phyloP scores from a whole-genome alignment of 2,329 filamentous ascomycete species.

The Exophiala bonariae region DNA sequence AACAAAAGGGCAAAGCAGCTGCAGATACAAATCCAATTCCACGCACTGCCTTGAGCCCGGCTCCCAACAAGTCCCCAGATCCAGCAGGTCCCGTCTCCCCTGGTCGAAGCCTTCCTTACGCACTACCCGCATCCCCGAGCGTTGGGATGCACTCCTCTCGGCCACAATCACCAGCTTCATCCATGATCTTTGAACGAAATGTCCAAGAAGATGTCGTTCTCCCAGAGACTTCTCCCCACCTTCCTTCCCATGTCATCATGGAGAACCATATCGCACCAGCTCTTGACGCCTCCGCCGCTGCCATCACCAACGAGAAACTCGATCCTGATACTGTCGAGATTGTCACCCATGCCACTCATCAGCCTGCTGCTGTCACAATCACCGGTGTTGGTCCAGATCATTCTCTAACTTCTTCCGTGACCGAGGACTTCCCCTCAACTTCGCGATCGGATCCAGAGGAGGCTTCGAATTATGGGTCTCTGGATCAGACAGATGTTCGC shows the following conservation, averaged over 20 bases:
- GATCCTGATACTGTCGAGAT: slow-evolving; percentile 92
- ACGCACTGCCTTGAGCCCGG: slow-evolving; percentile 24
- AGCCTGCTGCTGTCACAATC: slow-evolving; percentile 71
- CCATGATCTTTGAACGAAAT: slow-evolving; percentile 86
- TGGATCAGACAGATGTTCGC: slow-evolving; percentile 76
- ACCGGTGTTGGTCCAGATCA: slow-evolving; percentile 48
- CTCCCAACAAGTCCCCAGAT: slow-evolving; percentile 34
- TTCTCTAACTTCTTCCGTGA: slow-evolving; percentile 34
- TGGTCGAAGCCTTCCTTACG: slow-evolving; percentile 32
- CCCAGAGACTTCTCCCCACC: slow-evolving; percentile 76
- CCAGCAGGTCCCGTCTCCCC: slow-evolving; percentile 46
- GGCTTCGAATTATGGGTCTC: slow-evolving; percentile 72
- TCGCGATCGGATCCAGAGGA: slow-evolving; percentile 54
- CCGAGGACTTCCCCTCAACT: slow-evolving; percentile 58
- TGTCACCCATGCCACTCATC: slow-evolving; percentile 80
- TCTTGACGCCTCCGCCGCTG: slow-evolving; percentile 84
- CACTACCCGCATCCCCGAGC: slow-evolving; percentile 62
- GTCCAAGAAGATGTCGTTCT: slow-evolving; percentile 75
- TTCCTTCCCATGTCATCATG: slow-evolving; percentile 88
- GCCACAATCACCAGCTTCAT: slow-evolving; percentile 73
- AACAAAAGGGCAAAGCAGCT: slow-evolving; percentile 32
- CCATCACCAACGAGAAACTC: slow-evolving; percentile 82
- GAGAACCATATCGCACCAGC: slow-evolving; percentile 93
- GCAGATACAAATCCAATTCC: slow-evolving; percentile 23
- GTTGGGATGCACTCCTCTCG: slow-evolving; percentile 68